Evolutionary conservation across 202 grass and related monocot species (phyloP), one percentile per base, ranked within the genome.

Genomic region (Thinopyrum obtusiflorum): DNA sequence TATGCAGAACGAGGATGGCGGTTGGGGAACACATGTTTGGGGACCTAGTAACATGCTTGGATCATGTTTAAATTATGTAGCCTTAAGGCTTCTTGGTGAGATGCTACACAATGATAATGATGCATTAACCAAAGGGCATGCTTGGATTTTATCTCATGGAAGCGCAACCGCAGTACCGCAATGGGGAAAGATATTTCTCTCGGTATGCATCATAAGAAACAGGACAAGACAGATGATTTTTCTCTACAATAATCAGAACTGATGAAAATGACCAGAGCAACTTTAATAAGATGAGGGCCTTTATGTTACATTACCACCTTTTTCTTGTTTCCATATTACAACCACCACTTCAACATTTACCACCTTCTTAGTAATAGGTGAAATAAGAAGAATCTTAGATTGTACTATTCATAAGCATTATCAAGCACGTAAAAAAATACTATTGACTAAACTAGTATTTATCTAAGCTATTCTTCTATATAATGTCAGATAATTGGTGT

Each of bases 31-130:
- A 13, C 68, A 84, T 12, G 57, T 74, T 2, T 13, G 33, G n/a
- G 82, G 68, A 11, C 68, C 33, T 1, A 84, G 82, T 11, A 84
- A 51, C 37, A 84, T 84, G 82, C 63, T 84, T 61, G 82, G 82
- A 11, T 74, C 82, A 18, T 51, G 72, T 17, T 15, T 76, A 51
- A 74, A 60, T 26, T 47, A 47, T 15, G 44, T 4, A 13, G 12
- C 44, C 3, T 12, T 47, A 14, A 14, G 44, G 12, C 44, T 39
- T 49, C 69, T 84, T 55, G 70, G 23, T 7, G 5, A 77, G 37
- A 32, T 23, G 3, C 39, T 42, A 11, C 2, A 42, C 9, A 3
- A 0, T 3, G 20, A 33, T 6, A 61, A 49, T 36, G 55, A 62
- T 26, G 82, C 26, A 2, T 21, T 84, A 12, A 57, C 11, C 37